Evolutionary conservation across 257 asterid species (phyloP).

Genomic region (Parsonsia alboflavescens): DNA sequence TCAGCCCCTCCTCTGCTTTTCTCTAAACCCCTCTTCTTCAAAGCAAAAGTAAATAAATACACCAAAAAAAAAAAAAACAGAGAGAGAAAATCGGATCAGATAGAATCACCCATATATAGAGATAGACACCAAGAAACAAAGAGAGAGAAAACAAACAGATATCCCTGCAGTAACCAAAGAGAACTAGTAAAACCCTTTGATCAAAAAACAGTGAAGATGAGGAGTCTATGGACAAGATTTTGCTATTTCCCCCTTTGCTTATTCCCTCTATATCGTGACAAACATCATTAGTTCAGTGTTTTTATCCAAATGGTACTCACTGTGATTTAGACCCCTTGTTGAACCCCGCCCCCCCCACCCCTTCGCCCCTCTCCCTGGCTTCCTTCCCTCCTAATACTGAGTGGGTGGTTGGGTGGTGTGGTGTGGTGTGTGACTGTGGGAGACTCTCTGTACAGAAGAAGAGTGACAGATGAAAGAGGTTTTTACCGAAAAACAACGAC

Average conservation of each 20-base stretch:
- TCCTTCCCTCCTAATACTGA: not conserved
- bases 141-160: slow-evolving; percentile 10
- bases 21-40: slow-evolving; percentile 16
- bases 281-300: slow-evolving; percentile 19
- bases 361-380: too few species aligned
- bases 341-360: too few species aligned
- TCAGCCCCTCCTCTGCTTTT: slow-evolving; percentile 27
- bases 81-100: slow-evolving; percentile 31
- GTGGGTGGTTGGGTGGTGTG: not conserved
- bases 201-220: slow-evolving; percentile 35
- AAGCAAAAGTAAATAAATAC: not conserved
- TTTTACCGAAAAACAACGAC: slow-evolving; percentile 14
- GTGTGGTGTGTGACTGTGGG: not conserved
- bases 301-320: slow-evolving; percentile 12
- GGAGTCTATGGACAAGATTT: slow-evolving; percentile 50
- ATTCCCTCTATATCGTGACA: slow-evolving; percentile 28
- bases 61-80: slow-evolving; percentile 25
- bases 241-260: not conserved
- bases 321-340: slow-evolving; percentile 5
- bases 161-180: slow-evolving; percentile 12
- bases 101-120: slow-evolving; percentile 16
- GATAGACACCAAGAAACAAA: not conserved
- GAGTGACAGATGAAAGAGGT: not conserved
- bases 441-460: not conserved
- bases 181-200: not conserved